Base-by-base conservation (phyloP, 176 grass and related monocot genomes). In the Avena atlantica region DNA sequence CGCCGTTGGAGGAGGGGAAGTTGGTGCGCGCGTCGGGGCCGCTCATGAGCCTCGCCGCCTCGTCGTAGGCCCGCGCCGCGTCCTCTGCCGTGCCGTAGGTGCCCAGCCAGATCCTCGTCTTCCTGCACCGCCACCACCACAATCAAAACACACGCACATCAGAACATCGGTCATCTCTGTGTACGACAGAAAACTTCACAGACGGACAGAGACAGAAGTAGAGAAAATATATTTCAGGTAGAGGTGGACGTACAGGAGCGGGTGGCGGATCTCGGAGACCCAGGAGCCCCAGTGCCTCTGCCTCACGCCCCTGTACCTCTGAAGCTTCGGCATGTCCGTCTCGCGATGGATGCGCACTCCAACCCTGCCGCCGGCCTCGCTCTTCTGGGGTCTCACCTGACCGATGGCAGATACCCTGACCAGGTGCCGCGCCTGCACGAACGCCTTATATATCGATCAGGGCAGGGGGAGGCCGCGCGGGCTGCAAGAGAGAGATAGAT, bases 61-160 rank as follows among this genome's bases (percentile, higher is more conserved):
- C 95, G 37, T 98, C 95, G 72, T 98, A 98, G 13, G 95, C 95
- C 79, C 91, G 52, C 31, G 95, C 95, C 29, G 95, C 95, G 57
- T 95, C 93, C 80, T 95, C 95, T 48, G 95, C 95, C 12, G 93
- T 95, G 56, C 82, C 93, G 67, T 87, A 98, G 8, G 95, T 98
- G 44, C 95, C 95, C 21, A 98, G 83, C 95, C 95, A 98, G 84
- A 98, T 93, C 88, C 95, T 95, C 71, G 96, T 93, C 90, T 98
- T 98, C 85, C 95, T 98, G 78, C 75, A 89, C 4, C 61, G 8
- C 17, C 61, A 12, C 17, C 58, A 34, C 19, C 72, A 79, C 37
- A 50, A 52, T 61, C 20, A 14, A 37, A 36, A 65, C 20, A 5
- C 3, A 37, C 5, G 3, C 13, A 36, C 16, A 11, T 72, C 76